A percentile compares a stretch with the other conserved stretches of the same genome.
Evolutionary conservation across 1,139 yeast genomes (phyloP).

Genomic region (Barnettozyma hawaiiensis): DNA sequence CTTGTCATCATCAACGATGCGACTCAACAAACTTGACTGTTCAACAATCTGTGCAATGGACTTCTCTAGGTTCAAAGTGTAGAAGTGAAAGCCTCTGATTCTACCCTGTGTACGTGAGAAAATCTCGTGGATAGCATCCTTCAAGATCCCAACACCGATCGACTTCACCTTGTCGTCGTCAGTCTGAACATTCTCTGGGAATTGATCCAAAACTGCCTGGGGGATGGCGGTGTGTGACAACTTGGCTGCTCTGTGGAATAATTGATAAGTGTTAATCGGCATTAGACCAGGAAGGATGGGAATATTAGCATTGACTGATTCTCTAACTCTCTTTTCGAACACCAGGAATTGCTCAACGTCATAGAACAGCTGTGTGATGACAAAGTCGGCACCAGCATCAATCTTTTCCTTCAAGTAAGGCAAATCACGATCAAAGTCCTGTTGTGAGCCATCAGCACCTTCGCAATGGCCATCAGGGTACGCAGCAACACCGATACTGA

Average conservation of each 20-base stretch:
- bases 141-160: conserved; percentile 71
- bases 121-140: conserved; percentile 56
- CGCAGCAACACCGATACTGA: conserved; percentile 88
- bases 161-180: conserved; percentile 86
- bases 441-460: conserved; percentile 58
- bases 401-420: conserved; percentile 82
- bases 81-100: conserved; percentile 81
- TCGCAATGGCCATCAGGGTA: conserved; percentile 97
- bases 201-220: conserved; percentile 38
- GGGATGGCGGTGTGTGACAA: conserved; percentile 90
- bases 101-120: conserved; percentile 47
- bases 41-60: conserved; percentile 83
- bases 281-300: conserved; percentile 86
- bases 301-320: conserved; percentile 39
- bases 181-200: conserved; percentile 52
- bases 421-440: conserved; percentile 58
- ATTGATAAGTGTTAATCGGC: conserved; percentile 90
- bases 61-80: conserved; percentile 83
- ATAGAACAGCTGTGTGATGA: conserved; percentile 89
- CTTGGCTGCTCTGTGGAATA: conserved; percentile 84
- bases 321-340: conserved; percentile 40
- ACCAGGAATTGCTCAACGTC: conserved; percentile 52
- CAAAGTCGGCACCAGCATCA: conserved; percentile 90
- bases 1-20: conserved; percentile 34
- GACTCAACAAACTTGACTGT: conserved; percentile 44